Conservation (phyloP, 2,329 filamentous ascomycete genomes). For the Fusarium musae region DNA sequence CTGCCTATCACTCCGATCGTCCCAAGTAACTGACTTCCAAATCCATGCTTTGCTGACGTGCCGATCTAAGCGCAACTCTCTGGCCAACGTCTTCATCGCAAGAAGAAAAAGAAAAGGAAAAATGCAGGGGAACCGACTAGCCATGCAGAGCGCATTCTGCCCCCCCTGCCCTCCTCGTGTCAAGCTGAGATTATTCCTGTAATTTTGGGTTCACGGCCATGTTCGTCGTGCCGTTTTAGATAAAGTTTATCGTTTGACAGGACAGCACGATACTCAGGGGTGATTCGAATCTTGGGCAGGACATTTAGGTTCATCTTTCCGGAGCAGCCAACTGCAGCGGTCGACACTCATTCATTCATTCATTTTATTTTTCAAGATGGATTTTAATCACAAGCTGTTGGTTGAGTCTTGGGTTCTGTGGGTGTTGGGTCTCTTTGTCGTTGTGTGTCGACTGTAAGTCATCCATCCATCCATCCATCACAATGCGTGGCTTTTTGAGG, state of each 20-base stretch:
- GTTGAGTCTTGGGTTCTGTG: slow-evolving; percentile 49
- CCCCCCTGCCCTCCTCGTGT: not conserved
- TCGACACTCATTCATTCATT: not conserved
- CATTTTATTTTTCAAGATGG: slow-evolving; percentile 33
- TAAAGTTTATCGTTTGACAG: not conserved
- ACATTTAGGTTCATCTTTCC: not conserved
- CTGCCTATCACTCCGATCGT: not conserved
- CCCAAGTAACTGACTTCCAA: not conserved
- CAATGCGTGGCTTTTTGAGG: not conserved
- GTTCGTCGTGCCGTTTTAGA: not conserved
- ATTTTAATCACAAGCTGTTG: slow-evolving; percentile 39
- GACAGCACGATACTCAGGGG: not conserved
- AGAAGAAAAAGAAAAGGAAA: not conserved
- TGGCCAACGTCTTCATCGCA: not conserved
- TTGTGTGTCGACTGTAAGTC: slow-evolving; percentile 41
- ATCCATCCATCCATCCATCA: not conserved
- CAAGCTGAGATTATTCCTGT: not conserved
- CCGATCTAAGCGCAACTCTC: slow-evolving; percentile 4
- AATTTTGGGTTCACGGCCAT: not conserved
- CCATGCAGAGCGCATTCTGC: not conserved
- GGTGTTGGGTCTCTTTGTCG: slow-evolving; percentile 41
- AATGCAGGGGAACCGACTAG: slow-evolving; percentile 8
- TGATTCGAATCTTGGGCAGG: not conserved
- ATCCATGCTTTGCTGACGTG: not conserved
- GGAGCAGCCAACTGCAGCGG: not conserved